These are phyloP conservation scores for Plasmodium chabaudi DNA, from an alignment of 169 alveolate species.

Conservation along the genomic window DNA sequence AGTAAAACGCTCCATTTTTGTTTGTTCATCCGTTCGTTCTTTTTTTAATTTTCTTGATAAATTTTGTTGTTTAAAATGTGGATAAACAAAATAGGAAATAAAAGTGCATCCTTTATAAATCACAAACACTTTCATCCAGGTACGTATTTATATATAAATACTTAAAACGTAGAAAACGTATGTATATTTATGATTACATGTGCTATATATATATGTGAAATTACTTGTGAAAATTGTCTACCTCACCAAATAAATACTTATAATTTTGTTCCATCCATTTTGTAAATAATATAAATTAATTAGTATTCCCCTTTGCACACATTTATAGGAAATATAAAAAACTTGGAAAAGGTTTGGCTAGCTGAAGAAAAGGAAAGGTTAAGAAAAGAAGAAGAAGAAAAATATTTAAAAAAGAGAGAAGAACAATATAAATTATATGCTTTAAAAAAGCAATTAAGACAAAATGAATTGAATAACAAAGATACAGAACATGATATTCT, in stretches of 20 bases:
- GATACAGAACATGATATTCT: slow-evolving; percentile 7
- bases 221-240: too few relatives aligned
- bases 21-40: not conserved
- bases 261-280: too few relatives aligned
- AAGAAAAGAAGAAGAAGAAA: slow-evolving; percentile 91
- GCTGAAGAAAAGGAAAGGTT: slow-evolving; percentile 96
- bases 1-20: not conserved
- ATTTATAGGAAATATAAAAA: slow-evolving; percentile 91
- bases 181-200: too few relatives aligned
- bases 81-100: slow-evolving; percentile 93
- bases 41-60: not conserved
- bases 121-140: slow-evolving; percentile 97
- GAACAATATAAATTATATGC: slow-evolving; percentile 95
- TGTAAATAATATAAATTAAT: too few relatives aligned
- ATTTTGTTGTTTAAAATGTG: slow-evolving; percentile 84
- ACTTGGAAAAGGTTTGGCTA: slow-evolving; percentile 96
- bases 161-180: not conserved
- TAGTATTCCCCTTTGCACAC: not conserved
- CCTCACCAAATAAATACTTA: too few relatives aligned
- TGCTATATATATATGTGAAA: too few relatives aligned
- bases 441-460: slow-evolving; percentile 89
- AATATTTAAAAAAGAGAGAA: slow-evolving; percentile 93
- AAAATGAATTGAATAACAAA: slow-evolving; percentile 78
- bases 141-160: slow-evolving; percentile 21
- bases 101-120: slow-evolving; percentile 93